Percentiles rank a stretch among this genome's conserved stretches.
phyloP scores from a whole-genome alignment of 75 land plant genomes.

The Selaginella tamariscina region DNA sequence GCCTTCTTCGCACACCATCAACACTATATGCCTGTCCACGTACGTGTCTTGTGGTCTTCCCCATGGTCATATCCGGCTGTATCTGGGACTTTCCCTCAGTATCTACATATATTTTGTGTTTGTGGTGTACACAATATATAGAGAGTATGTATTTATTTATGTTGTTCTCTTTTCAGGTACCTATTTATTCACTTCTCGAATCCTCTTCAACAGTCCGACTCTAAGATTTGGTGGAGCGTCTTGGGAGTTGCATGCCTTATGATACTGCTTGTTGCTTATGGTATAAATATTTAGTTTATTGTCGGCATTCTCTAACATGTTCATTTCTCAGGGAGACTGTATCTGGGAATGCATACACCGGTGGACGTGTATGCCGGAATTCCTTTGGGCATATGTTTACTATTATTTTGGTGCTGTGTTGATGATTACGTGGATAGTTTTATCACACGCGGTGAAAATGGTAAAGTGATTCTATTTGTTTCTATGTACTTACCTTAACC shows the following conservation, averaged over 20 bases:
- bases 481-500: no score
- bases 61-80: not conserved
- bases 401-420: conserved; percentile 50
- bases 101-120: no score
- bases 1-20: conserved; percentile 94
- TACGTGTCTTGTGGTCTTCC: conserved; percentile 17
- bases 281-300: not conserved
- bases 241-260: not conserved
- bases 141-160: no score
- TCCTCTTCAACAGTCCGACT: not conserved
- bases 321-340: conserved; percentile 60
- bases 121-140: no score
- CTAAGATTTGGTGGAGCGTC: not conserved
- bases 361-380: conserved; percentile 67
- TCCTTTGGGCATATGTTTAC: conserved; percentile 44
- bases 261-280: not conserved
- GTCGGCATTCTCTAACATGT: not conserved
- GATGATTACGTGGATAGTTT: conserved; percentile 55
- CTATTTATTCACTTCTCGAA: not conserved
- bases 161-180: not conserved
- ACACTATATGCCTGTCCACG: conserved; percentile 88
- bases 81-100: no score
- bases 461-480: no score
- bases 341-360: conserved; percentile 89
- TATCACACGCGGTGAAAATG: conserved; percentile 64